Evolutionary conservation across 805 yeast genomes (phyloP).

Genomic region (Wickerhamiella nectarea): DNA sequence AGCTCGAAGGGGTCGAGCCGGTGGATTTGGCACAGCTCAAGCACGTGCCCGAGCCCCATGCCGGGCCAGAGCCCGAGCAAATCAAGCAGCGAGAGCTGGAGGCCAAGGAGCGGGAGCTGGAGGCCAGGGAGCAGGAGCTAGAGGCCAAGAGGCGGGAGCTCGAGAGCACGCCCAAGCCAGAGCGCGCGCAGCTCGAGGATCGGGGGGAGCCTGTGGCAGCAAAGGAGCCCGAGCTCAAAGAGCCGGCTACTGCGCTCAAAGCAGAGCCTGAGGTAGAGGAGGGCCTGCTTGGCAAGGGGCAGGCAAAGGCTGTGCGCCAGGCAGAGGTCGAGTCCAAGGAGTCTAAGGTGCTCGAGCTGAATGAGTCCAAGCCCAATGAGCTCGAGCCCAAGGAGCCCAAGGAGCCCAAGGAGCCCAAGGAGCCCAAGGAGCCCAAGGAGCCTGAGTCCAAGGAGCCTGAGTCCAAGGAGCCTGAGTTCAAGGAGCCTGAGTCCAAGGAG

Average conservation of each 20-base stretch:
- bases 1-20: neutral
- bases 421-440: neutral
- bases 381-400: constrained; percentile 7
- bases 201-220: neutral
- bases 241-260: no score
- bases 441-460: constrained; percentile 10
- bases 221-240: no score
- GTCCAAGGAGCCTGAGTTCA: constrained; percentile 4
- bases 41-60: no score
- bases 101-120: no score
- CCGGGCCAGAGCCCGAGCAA: no score
- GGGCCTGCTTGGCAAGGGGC: no score
- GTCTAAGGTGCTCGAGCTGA: neutral
- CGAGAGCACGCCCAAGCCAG: no score
- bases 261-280: no score
- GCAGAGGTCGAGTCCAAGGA: neutral
- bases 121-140: no score
- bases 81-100: no score
- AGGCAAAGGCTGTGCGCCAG: no score
- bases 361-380: neutral
- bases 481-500: neutral
- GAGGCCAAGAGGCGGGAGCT: neutral
- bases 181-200: neutral
- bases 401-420: no score
- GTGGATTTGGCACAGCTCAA: neutral